Evolutionary conservation across 2,329 filamentous ascomycete species (phyloP).

Genomic region (Penicillium sp.): DNA sequence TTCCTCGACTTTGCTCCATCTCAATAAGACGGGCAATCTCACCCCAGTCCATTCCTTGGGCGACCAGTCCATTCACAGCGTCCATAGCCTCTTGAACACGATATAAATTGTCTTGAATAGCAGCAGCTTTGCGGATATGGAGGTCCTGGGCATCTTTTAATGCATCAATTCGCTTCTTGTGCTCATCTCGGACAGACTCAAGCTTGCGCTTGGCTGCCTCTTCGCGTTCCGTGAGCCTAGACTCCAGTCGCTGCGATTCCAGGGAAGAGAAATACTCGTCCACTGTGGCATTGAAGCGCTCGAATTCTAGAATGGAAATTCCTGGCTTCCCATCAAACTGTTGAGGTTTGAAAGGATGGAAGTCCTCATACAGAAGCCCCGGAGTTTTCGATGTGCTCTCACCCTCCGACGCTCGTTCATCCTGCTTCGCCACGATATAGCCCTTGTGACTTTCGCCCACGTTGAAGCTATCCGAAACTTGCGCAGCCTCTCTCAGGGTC

Average conservation of each 20-base stretch:
- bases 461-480: constrained; percentile 71
- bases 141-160: constrained; percentile 79
- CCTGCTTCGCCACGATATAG: constrained; percentile 80
- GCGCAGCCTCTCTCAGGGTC: constrained; percentile 71
- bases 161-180: constrained; percentile 81
- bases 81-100: constrained; percentile 91
- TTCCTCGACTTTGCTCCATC: constrained; percentile 77
- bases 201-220: constrained; percentile 80
- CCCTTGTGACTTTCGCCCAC: constrained; percentile 70
- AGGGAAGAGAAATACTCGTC: constrained; percentile 98
- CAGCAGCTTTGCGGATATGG: constrained; percentile 85
- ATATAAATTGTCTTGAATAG: constrained; percentile 88
- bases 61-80: constrained; percentile 88
- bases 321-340: constrained; percentile 73
- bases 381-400: constrained; percentile 40
- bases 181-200: constrained; percentile 80
- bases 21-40: constrained; percentile 88
- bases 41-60: constrained; percentile 96
- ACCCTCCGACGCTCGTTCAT: constrained; percentile 43
- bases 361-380: constrained; percentile 82
- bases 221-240: constrained; percentile 79
- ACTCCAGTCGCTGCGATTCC: constrained; percentile 90
- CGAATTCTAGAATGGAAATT: constrained; percentile 73
- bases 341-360: constrained; percentile 85
- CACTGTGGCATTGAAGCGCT: constrained; percentile 88